Evolutionary conservation across 192 early-diverging fungal species (phyloP).

Genomic region (Paraglomus brasilianum): DNA sequence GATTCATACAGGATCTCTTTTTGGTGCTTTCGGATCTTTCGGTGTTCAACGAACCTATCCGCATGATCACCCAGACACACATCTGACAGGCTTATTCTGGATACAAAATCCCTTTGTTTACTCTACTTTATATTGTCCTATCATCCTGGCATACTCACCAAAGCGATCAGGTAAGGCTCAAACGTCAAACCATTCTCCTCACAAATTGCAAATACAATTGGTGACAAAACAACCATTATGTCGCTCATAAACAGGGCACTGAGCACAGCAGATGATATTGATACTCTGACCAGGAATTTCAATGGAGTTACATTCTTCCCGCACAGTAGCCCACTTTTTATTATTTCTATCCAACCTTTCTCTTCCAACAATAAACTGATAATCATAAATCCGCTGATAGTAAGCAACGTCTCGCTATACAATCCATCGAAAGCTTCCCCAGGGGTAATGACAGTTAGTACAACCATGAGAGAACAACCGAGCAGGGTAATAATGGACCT

Average conservation of each 20-base stretch:
- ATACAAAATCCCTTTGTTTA: too few relatives aligned
- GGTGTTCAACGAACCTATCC: too few relatives aligned
- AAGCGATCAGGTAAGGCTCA: background rate
- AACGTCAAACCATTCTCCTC: background rate
- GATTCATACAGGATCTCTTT: too few relatives aligned
- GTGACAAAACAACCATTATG: background rate
- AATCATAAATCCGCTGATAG: background rate
- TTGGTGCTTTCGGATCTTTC: too few relatives aligned
- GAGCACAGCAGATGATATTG: background rate
- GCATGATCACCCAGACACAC: too few relatives aligned
- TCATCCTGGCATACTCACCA: background rate
- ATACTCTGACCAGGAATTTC: background rate
- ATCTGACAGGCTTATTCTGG: too few relatives aligned
- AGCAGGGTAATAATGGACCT: background rate
- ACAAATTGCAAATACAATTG: background rate
- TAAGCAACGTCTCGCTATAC: background rate
- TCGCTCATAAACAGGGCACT: background rate
- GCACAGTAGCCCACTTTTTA: background rate
- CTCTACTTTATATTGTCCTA: too few relatives aligned
- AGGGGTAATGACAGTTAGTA: background rate
- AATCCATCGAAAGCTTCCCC: background rate
- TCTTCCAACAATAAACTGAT: background rate
- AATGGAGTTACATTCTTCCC: background rate
- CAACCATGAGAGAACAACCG: constrained; percentile 1
- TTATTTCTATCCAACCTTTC: background rate